Percentiles rank a stretch among this genome's conserved stretches.
phyloP scores from a whole-genome alignment of 2,329 filamentous ascomycete genomes.

The Fusarium palustre region DNA sequence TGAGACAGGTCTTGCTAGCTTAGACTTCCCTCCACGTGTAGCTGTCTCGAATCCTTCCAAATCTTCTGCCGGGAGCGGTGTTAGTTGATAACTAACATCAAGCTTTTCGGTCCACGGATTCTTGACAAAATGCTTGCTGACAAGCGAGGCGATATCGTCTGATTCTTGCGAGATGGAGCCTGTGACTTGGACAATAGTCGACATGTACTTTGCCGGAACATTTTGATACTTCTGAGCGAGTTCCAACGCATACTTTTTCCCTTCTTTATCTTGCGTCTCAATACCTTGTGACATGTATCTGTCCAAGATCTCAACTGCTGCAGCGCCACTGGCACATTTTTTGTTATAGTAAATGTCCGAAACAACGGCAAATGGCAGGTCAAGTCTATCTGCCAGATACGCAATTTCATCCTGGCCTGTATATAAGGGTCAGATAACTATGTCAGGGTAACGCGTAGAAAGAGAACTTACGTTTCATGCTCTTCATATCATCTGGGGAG shows the following conservation, averaged over 20 bases:
- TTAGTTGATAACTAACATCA: conserved; percentile 54
- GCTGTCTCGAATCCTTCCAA: conserved; percentile 47
- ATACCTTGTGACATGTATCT: conserved; percentile 56
- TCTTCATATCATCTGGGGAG: conserved; percentile 38
- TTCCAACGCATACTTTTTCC: conserved; percentile 49
- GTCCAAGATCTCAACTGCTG: conserved; percentile 58
- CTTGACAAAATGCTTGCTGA: conserved; percentile 58
- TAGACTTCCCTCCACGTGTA: conserved; percentile 25
- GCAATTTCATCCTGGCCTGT: conserved; percentile 56
- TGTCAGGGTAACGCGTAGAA: not conserved
- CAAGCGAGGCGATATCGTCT: conserved; percentile 56
- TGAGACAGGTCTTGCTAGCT: conserved; percentile 9
- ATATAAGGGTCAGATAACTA: not conserved
- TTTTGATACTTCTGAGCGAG: conserved; percentile 56
- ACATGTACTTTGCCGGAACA: conserved; percentile 58
- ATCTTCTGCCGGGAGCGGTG: conserved; percentile 52
- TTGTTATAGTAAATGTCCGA: conserved; percentile 55
- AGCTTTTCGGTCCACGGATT: conserved; percentile 53
- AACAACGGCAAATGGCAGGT: conserved; percentile 56
- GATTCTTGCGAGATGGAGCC: conserved; percentile 50
- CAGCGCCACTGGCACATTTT: conserved; percentile 54
- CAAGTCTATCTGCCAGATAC: conserved; percentile 59
- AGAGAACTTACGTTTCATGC: conserved; percentile 49
- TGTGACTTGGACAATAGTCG: conserved; percentile 57
- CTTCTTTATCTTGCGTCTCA: conserved; percentile 48